Percentiles rank a stretch among this genome's conserved stretches.
Conservation (phyloP, 768 basidiomycete genomes). For the Suillus hirtellus region DNA sequence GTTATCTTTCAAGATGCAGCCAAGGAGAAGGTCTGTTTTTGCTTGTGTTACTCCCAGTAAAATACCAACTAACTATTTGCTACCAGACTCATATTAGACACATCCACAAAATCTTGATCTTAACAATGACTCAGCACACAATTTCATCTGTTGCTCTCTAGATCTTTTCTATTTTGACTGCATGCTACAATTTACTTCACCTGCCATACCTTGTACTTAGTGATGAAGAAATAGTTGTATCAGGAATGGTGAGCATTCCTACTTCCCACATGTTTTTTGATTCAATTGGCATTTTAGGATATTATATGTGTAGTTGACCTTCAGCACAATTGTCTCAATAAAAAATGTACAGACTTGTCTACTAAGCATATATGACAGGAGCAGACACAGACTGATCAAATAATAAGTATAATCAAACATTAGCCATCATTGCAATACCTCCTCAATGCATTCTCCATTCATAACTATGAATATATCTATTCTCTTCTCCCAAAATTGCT, state of each 20-base stretch:
- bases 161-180: neutral
- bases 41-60: neutral
- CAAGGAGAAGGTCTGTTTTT: neutral
- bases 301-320: conserved; percentile 18
- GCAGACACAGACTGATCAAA: conserved; percentile 10
- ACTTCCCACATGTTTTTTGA: neutral
- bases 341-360: conserved; percentile 8
- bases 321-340: conserved; percentile 20
- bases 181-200: conserved; percentile 2
- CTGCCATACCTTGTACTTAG: conserved; percentile 1
- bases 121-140: neutral
- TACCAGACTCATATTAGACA: conserved; percentile 4
- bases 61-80: neutral
- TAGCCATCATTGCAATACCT: conserved; percentile 13
- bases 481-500: conserved; percentile 9
- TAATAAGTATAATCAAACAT: conserved; percentile 11
- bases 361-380: conserved; percentile 12
- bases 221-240: conserved; percentile 1
- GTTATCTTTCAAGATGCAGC: conserved; percentile 2
- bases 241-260: conserved; percentile 5
- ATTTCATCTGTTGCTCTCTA: conserved; percentile 7
- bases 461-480: conserved; percentile 18
- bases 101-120: conserved; percentile 9
- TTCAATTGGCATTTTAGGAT: conserved; percentile 11
- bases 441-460: conserved; percentile 20